Evolutionary conservation across 768 basidiomycete species (phyloP).

Genomic region (Mycena metata): DNA sequence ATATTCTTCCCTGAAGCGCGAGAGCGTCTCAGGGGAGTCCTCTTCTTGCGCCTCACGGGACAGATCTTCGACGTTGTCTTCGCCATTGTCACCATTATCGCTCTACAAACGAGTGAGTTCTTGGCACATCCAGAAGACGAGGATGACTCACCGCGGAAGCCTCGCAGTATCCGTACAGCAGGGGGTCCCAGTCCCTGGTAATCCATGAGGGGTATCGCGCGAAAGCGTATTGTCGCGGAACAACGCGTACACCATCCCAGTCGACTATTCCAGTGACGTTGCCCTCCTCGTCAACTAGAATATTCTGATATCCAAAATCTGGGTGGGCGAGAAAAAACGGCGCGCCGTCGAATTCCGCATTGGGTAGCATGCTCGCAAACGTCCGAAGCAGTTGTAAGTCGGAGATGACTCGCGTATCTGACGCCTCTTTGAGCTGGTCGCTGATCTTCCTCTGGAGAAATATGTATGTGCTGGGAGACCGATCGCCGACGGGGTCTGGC

Average conservation of each 20-base stretch:
- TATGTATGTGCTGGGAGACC: conserved; percentile 24
- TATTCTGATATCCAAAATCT: conserved; percentile 45
- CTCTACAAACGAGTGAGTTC: neutral
- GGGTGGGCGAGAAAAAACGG: conserved; percentile 43
- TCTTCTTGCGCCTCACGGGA: conserved; percentile 17
- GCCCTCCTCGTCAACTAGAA: conserved; percentile 43
- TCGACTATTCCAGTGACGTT: conserved; percentile 45
- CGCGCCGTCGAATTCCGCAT: conserved; percentile 40
- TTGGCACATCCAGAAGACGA: neutral
- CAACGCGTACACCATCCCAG: conserved; percentile 42
- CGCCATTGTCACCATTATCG: neutral
- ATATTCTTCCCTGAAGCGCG: conserved; percentile 26
- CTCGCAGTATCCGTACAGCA: conserved; percentile 36
- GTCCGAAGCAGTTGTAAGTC: conserved; percentile 17
- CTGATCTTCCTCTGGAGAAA: conserved; percentile 15
- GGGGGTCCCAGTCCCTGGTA: conserved; percentile 44
- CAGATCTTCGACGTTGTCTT: neutral
- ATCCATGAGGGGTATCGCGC: conserved; percentile 46
- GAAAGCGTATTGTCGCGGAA: conserved; percentile 39
- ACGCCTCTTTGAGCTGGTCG: conserved; percentile 6
- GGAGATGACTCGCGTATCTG: conserved; percentile 16
- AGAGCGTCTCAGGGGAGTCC: conserved; percentile 16
- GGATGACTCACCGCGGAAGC: neutral
- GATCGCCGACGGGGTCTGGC: conserved; percentile 10
- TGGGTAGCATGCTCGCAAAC: conserved; percentile 34